phyloP scores from a whole-genome alignment of 2,329 filamentous ascomycete genomes.

The Xylariaceae sp. region DNA sequence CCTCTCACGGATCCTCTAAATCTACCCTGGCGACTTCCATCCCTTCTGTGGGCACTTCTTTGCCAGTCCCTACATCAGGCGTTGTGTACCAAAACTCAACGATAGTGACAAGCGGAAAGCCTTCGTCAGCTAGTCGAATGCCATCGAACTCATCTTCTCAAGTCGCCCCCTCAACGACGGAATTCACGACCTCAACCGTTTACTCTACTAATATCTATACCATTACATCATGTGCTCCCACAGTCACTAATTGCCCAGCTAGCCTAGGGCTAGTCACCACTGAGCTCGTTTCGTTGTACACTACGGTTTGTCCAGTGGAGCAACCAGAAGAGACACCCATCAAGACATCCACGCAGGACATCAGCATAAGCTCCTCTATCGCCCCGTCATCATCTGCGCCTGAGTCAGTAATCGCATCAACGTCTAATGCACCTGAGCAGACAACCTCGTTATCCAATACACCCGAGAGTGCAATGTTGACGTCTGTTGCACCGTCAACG shows the following conservation, averaged over 20 bases:
- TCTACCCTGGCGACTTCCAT: neutral
- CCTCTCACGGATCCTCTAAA: neutral
- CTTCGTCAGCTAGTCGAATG: constrained; percentile 2
- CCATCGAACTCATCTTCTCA: constrained; percentile 10
- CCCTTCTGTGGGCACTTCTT: constrained; percentile 15
- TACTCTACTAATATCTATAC: constrained; percentile 29
- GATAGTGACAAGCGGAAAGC: neutral
- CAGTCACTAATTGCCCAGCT: constrained; percentile 25
- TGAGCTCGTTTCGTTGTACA: constrained; percentile 29
- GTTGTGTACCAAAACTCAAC: constrained; percentile 18
- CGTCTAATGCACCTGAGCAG: constrained; percentile 10
- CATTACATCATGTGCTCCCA: constrained; percentile 25
- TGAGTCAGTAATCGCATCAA: constrained; percentile 10
- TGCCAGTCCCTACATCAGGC: constrained; percentile 14
- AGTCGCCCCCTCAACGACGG: constrained; percentile 5
- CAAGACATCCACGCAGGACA: no score
- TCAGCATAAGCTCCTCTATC: no score
- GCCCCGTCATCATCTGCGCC: neutral
- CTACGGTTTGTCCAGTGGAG: constrained; percentile 27
- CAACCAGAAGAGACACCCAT: constrained; percentile 9
- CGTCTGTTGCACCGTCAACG: constrained; percentile 5
- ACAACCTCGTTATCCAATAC: constrained; percentile 27
- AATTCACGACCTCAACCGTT: constrained; percentile 25
- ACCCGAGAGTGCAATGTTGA: neutral
- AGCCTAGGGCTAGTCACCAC: constrained; percentile 26